Evolutionary conservation across 768 basidiomycete genomes (phyloP).

Genomic region (Ephemerocybe angulata): DNA sequence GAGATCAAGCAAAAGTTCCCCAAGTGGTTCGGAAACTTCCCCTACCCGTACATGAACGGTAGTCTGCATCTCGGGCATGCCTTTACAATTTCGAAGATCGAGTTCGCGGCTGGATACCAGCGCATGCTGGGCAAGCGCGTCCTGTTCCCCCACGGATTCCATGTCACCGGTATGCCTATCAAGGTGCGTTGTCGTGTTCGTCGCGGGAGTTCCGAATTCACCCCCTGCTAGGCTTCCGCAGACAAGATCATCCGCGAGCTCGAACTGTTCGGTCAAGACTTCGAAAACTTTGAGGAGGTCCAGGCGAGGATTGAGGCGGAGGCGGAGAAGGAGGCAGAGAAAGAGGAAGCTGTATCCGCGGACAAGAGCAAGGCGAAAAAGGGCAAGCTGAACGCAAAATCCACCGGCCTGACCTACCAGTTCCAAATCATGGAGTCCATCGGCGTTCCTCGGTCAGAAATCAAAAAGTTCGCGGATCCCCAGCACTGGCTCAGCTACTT

Average conservation of each 20-base stretch:
- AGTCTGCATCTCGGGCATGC: constrained; percentile 95
- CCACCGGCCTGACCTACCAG: constrained; percentile 91
- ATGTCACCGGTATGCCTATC: constrained; percentile 99
- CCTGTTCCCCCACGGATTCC: constrained; percentile 96
- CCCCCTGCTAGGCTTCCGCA: constrained; percentile 72
- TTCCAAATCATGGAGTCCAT: constrained; percentile 99
- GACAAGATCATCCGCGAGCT: constrained; percentile 98
- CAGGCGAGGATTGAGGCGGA: constrained; percentile 45
- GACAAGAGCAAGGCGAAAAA: constrained; percentile 85
- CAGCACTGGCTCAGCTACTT: constrained; percentile 90
- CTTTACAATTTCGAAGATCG: constrained; percentile 97
- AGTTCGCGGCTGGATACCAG: constrained; percentile 94
- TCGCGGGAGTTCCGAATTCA: not conserved
- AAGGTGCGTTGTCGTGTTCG: constrained; percentile 59
- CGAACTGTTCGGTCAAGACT: constrained; percentile 89
- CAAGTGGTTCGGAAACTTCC: constrained; percentile 98
- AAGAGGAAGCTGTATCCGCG: constrained; percentile 36
- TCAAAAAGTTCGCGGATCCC: constrained; percentile 97
- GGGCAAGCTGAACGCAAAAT: constrained; percentile 90
- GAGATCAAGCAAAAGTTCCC: constrained; percentile 76
- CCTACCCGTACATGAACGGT: constrained; percentile 98
- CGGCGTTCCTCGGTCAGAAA: constrained; percentile 80
- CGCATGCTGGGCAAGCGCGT: constrained; percentile 92
- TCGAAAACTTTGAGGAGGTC: constrained; percentile 61
- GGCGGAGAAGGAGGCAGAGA: constrained; percentile 43